Evolutionary conservation across 345 rosid species (phyloP).

Genomic region (Trapa incisa): DNA sequence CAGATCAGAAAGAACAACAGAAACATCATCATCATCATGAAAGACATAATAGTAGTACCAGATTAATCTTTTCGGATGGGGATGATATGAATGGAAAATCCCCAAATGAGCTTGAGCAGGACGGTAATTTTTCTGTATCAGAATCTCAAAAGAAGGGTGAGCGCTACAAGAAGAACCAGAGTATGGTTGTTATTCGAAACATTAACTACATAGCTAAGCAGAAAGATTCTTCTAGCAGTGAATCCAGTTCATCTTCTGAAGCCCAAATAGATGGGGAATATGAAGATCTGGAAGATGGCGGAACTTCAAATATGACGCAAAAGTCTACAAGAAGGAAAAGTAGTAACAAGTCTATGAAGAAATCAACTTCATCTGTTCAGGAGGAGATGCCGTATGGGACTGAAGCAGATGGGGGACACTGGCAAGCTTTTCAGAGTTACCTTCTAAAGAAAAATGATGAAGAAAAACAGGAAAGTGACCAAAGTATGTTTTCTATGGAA

Average conservation of each 20-base stretch:
- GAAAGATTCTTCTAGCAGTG: conserved; percentile 49
- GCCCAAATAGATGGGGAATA: conserved; percentile 38
- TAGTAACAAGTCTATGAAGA: conserved; percentile 17
- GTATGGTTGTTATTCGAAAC: conserved; percentile 72
- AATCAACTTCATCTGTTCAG: conserved; percentile 15
- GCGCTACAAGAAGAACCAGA: conserved; percentile 46
- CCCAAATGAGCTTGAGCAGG: conserved; percentile 33
- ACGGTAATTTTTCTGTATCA: conserved; percentile 14
- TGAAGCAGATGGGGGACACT: conserved; percentile 54
- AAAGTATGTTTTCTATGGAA: conserved; percentile 47
- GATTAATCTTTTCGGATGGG: conserved; percentile 34
- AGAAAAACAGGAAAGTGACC: conserved; percentile 35
- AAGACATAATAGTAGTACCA: conserved; percentile 30
- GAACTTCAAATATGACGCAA: conserved; percentile 15
- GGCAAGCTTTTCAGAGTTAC: conserved; percentile 83
- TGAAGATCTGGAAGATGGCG: conserved; percentile 8
- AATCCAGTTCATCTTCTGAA: conserved; percentile 35
- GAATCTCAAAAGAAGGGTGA: conserved; percentile 25
- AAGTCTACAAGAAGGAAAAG: conserved; percentile 21
- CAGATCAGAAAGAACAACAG: conserved; percentile 41
- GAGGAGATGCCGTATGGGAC: conserved; percentile 28
- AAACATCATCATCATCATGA: conserved; percentile 63
- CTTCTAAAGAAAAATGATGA: conserved; percentile 70
- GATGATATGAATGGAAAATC: conserved; percentile 28
- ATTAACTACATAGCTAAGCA: conserved; percentile 70